Conservation (phyloP, 805 yeast genomes). For the Candida tammaniensis region DNA sequence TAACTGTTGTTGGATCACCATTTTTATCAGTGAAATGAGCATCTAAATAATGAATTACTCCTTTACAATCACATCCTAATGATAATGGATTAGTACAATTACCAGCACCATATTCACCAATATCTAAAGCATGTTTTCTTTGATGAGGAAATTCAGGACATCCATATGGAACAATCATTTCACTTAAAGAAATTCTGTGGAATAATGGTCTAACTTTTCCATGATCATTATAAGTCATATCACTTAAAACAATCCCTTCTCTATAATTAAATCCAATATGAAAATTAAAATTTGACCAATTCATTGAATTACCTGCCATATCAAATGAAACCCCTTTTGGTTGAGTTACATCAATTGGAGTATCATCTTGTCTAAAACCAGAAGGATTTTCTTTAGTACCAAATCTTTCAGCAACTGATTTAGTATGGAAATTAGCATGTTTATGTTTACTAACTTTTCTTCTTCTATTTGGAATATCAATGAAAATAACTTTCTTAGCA, state of each 20-base stretch:
- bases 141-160: conserved; percentile 78
- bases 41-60: conserved; percentile 79
- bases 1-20: conserved; percentile 69
- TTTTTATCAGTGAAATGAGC: conserved; percentile 68
- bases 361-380: conserved; percentile 58
- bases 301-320: conserved; percentile 65
- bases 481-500: conserved; percentile 62
- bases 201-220: conserved; percentile 71
- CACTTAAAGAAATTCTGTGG: conserved; percentile 74
- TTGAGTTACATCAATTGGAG: conserved; percentile 69
- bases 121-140: conserved; percentile 82
- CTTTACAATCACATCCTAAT: conserved; percentile 83
- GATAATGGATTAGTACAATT: conserved; percentile 77
- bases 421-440: conserved; percentile 69
- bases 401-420: conserved; percentile 56
- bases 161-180: conserved; percentile 87
- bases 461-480: conserved; percentile 74
- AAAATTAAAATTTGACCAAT: conserved; percentile 75
- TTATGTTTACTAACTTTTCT: conserved; percentile 66
- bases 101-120: conserved; percentile 88
- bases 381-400: conserved; percentile 47
- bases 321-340: conserved; percentile 82
- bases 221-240: conserved; percentile 71
- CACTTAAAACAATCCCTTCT: conserved; percentile 79
- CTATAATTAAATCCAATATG: conserved; percentile 84